A percentile compares a stretch with the other conserved stretches of the same genome.
These are phyloP conservation scores for Moniliophthora roreri DNA, from an alignment of 1,284 basidiomycete species.

Conservation along the genomic window DNA sequence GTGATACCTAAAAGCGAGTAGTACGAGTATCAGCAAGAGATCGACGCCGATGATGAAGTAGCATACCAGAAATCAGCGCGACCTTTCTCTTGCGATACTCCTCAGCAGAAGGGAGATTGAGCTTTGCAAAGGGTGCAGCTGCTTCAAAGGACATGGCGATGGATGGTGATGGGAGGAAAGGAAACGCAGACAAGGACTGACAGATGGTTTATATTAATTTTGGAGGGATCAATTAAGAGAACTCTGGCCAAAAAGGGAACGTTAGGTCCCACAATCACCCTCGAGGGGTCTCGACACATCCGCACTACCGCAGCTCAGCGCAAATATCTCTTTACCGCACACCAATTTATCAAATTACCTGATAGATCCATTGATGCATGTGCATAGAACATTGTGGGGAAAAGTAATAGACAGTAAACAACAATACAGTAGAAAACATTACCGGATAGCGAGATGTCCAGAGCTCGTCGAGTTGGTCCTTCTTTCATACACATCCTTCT, in stretches of 20 bases:
- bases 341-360: too few relatives aligned
- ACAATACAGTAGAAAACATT: background rate
- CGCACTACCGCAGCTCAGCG: too few relatives aligned
- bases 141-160: conserved; percentile 34
- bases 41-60: background rate
- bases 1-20: conserved; percentile 68
- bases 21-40: conserved; percentile 12
- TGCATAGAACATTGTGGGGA: background rate
- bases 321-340: too few relatives aligned
- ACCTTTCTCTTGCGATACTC: conserved; percentile 87
- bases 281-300: too few relatives aligned
- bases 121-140: conserved; percentile 44
- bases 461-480: conserved; percentile 17
- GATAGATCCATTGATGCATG: background rate
- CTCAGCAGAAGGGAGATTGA: conserved; percentile 66
- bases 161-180: conserved; percentile 1
- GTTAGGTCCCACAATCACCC: too few relatives aligned
- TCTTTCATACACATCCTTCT: conserved; percentile 36
- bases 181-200: background rate
- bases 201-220: background rate
- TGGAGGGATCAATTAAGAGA: too few relatives aligned
- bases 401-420: background rate
- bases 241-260: too few relatives aligned
- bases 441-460: conserved; percentile 15
- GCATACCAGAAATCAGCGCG: conserved; percentile 81